Percentiles rank a stretch among this genome's conserved stretches.
phyloP scores from a whole-genome alignment of 352 stramenopile genomes.

The Pseudoperonospora humuli region DNA sequence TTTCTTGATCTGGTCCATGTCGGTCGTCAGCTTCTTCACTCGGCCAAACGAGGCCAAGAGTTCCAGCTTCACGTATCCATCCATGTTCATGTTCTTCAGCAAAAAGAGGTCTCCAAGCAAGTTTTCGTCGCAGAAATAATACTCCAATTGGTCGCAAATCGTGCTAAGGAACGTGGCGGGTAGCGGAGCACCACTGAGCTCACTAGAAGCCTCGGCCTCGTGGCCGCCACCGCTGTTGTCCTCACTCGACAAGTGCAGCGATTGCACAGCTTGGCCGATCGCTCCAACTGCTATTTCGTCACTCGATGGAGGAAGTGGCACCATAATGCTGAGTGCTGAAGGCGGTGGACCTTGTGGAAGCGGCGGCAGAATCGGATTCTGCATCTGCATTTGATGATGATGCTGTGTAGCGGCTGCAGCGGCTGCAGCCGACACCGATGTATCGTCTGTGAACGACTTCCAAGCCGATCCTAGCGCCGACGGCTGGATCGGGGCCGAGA shows the following conservation, averaged over 20 bases:
- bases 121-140: constrained; percentile 87
- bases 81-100: constrained; percentile 86
- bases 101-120: constrained; percentile 77
- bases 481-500: constrained; percentile 60
- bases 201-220: constrained; percentile 8
- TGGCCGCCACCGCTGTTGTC: constrained; percentile 42
- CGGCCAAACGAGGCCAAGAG: constrained; percentile 75
- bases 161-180: constrained; percentile 77
- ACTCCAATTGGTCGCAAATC: constrained; percentile 84
- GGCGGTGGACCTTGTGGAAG: constrained; percentile 33
- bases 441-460: constrained; percentile 50
- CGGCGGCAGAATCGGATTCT: constrained; percentile 21
- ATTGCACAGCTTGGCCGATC: constrained; percentile 57
- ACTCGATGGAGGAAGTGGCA: constrained; percentile 19
- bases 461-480: constrained; percentile 47
- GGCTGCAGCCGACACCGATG: constrained; percentile 16
- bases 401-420: constrained; percentile 12
- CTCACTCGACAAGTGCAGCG: constrained; percentile 37
- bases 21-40: constrained; percentile 83
- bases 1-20: constrained; percentile 77
- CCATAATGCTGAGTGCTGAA: constrained; percentile 43
- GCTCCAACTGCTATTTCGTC: constrained; percentile 39
- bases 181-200: constrained; percentile 29
- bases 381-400: constrained; percentile 17
- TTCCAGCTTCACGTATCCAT: constrained; percentile 84